These are phyloP conservation scores for Hanseniaspora sp. DNA, from an alignment of 1,139 yeast species.

Conservation along the genomic window DNA sequence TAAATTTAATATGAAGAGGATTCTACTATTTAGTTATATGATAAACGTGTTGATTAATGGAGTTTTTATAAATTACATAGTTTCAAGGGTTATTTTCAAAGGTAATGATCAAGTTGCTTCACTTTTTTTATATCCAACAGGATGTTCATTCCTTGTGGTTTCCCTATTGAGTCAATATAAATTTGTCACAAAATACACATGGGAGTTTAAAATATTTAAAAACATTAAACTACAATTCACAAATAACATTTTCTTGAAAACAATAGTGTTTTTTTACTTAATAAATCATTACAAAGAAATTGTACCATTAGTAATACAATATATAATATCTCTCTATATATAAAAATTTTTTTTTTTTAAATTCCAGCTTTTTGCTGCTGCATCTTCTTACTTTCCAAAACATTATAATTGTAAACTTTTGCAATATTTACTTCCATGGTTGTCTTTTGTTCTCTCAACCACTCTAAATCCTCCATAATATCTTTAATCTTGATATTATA, in stretches of 20 bases:
- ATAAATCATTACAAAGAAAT: conserved; percentile 6
- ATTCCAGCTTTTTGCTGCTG: background rate
- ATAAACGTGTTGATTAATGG: conserved; percentile 16
- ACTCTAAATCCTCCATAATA: conserved; percentile 78
- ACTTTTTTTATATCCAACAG: conserved; percentile 1
- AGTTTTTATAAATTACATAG: conserved; percentile 14
- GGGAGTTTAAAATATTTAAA: background rate
- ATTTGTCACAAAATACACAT: background rate
- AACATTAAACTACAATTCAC: background rate
- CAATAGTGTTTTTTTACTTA: background rate
- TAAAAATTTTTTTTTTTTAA: background rate
- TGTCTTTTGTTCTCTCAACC: conserved; percentile 81
- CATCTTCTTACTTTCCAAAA: conserved; percentile 51
- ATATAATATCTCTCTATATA: background rate
- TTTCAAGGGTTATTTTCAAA: background rate
- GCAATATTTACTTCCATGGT: conserved; percentile 98
- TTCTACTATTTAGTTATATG: conserved; percentile 11
- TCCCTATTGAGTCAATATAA: conserved; percentile 1
- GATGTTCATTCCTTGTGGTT: background rate
- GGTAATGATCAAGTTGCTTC: background rate
- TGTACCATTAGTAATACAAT: background rate
- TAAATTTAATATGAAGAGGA: conserved; percentile 9
- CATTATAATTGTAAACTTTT: conserved; percentile 91
- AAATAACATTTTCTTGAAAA: conserved; percentile 2
- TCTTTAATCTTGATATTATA: conserved; percentile 49